These are phyloP conservation scores for Apiospora hydei DNA, from an alignment of 2,329 filamentous ascomycete species.

Conservation along the genomic window DNA sequence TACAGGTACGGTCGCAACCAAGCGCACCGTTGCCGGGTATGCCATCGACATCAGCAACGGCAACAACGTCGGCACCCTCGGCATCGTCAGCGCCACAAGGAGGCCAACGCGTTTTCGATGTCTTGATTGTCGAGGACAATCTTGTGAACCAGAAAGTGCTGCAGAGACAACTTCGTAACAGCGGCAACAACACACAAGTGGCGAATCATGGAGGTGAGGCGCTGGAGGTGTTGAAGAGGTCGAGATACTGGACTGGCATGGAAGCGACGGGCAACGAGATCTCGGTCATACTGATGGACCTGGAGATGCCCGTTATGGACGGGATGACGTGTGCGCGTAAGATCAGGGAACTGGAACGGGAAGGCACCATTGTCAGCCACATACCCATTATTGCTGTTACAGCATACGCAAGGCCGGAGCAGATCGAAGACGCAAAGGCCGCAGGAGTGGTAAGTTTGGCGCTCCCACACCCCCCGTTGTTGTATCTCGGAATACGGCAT, in stretches of 20 bases:
- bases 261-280: conserved; percentile 59
- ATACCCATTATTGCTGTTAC: conserved; percentile 87
- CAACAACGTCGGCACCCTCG: not conserved
- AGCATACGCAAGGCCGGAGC: conserved; percentile 78
- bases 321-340: conserved; percentile 75
- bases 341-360: conserved; percentile 72
- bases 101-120: conserved; percentile 52
- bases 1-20: conserved; percentile 25
- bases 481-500: not conserved
- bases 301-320: conserved; percentile 87
- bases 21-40: not conserved
- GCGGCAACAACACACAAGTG: conserved; percentile 66
- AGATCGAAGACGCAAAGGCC: conserved; percentile 73
- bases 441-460: conserved; percentile 71
- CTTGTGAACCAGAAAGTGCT: conserved; percentile 72
- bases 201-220: conserved; percentile 72
- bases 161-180: conserved; percentile 66
- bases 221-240: conserved; percentile 62
- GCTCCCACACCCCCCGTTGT: not conserved
- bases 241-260: conserved; percentile 62
- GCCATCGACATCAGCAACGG: not conserved
- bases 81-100: conserved; percentile 32
- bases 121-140: conserved; percentile 74
- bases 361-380: conserved; percentile 67
- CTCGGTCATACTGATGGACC: conserved; percentile 78